phyloP scores from a whole-genome alignment of 1,284 basidiomycete genomes.

The Trichosporon faecale region DNA sequence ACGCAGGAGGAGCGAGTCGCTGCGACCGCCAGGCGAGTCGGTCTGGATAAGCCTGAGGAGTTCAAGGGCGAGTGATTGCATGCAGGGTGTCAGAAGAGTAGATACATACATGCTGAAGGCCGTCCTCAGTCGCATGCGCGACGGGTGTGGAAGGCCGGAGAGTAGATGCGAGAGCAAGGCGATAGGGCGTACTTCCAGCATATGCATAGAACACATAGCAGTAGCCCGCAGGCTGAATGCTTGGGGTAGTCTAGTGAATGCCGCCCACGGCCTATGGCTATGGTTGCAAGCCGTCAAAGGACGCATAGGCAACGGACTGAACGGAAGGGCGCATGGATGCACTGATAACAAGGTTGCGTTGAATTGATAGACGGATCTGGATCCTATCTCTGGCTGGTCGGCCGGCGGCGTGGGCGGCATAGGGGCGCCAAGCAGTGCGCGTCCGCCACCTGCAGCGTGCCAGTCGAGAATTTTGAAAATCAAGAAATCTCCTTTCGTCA shows the following conservation, averaged over 20 bases:
- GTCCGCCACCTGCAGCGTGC: not conserved
- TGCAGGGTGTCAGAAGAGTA: not conserved
- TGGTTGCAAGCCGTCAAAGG: too few species aligned
- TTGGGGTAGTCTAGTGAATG: too few species aligned
- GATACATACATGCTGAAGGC: not conserved
- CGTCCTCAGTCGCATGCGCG: too few species aligned
- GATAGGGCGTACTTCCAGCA: too few species aligned
- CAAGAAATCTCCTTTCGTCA: not conserved
- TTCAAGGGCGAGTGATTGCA: constrained; percentile 30
- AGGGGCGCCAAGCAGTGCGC: not conserved
- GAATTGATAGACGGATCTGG: constrained; percentile 3
- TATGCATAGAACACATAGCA: too few species aligned
- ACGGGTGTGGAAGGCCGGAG: too few species aligned
- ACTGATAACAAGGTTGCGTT: not conserved
- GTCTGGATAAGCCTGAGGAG: constrained; percentile 57
- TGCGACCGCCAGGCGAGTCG: constrained; percentile 80
- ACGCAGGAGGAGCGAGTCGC: constrained; percentile 72
- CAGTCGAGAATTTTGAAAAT: constrained; percentile 3
- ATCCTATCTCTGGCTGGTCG: not conserved
- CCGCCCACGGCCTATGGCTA: too few species aligned
- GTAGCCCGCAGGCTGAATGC: too few species aligned
- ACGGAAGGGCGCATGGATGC: too few species aligned
- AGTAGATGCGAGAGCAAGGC: not conserved
- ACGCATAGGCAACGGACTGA: not conserved
- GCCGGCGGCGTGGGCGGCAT: too few species aligned